Conservation (phyloP, 768 basidiomycete genomes). For the Russula dissimulans region DNA sequence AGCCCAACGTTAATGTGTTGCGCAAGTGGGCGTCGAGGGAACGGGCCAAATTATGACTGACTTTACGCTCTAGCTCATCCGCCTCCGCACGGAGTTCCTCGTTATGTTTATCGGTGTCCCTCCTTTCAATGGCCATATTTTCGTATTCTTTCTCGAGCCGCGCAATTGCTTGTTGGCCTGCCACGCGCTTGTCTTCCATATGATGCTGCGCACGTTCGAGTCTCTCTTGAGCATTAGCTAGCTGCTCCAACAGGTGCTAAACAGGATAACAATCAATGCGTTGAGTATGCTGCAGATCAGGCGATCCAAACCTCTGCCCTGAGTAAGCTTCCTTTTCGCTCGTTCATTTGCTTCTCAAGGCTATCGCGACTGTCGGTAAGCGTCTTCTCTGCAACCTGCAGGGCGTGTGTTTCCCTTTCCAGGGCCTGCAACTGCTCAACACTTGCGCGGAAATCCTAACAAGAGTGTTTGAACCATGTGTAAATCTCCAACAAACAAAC, state of each 20-base stretch:
- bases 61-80: constrained; percentile 58
- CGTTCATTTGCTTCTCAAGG: constrained; percentile 64
- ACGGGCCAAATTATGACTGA: constrained; percentile 21
- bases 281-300: background rate
- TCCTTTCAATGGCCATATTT: constrained; percentile 64
- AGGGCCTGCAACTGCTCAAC: constrained; percentile 70
- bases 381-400: constrained; percentile 60
- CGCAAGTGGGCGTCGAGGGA: background rate
- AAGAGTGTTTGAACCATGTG: constrained; percentile 1
- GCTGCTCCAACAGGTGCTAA: constrained; percentile 74
- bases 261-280: background rate
- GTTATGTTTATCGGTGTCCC: constrained; percentile 70
- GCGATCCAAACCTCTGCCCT: constrained; percentile 44
- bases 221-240: constrained; percentile 75
- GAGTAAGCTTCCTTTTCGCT: constrained; percentile 57
- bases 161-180: constrained; percentile 67
- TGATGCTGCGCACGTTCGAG: constrained; percentile 70
- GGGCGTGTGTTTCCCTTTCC: constrained; percentile 52
- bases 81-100: constrained; percentile 69
- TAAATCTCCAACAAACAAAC: constrained; percentile 1
- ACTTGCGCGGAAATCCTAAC: constrained; percentile 60
- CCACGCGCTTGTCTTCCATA: constrained; percentile 67
- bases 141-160: constrained; percentile 72
- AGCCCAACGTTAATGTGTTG: background rate
- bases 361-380: constrained; percentile 60